phyloP scores from a whole-genome alignment of 164 flowering plant species.

The Macadamia tetraphylla region DNA sequence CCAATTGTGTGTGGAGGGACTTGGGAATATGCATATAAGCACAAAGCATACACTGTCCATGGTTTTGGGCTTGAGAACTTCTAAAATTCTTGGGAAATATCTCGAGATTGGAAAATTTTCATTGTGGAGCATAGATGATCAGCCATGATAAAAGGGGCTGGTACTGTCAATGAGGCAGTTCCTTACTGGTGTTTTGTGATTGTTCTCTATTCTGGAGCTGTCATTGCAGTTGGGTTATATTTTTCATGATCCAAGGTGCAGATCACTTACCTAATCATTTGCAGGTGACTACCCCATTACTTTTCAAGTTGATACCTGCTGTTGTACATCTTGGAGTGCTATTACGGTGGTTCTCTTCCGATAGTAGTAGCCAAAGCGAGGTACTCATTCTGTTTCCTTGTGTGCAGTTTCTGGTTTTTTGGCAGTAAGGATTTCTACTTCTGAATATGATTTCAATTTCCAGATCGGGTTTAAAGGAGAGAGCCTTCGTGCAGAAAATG shows the following conservation, averaged over 20 bases:
- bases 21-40: too few relatives aligned
- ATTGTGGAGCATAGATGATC: not conserved
- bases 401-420: not conserved
- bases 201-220: not conserved
- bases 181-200: not conserved
- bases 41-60: too few relatives aligned
- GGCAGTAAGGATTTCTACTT: constrained; percentile 4
- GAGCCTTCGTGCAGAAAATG: constrained; percentile 67
- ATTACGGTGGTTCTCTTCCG: constrained; percentile 78
- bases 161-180: not conserved
- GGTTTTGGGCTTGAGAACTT: too few relatives aligned
- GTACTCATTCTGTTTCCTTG: constrained; percentile 25
- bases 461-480: constrained; percentile 88
- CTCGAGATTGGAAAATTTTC: too few relatives aligned
- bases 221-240: not conserved
- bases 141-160: not conserved
- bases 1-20: too few relatives aligned
- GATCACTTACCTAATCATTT: not conserved
- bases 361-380: constrained; percentile 43
- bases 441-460: constrained; percentile 34
- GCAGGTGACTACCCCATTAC: constrained; percentile 95
- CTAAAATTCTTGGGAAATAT: too few relatives aligned
- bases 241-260: not conserved
- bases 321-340: constrained; percentile 88
- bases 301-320: constrained; percentile 91